Evolutionary conservation across 2,329 filamentous ascomycete genomes (phyloP), one percentile per base, ranked within the genome.

Genomic region (Ascochyta lentis): DNA sequence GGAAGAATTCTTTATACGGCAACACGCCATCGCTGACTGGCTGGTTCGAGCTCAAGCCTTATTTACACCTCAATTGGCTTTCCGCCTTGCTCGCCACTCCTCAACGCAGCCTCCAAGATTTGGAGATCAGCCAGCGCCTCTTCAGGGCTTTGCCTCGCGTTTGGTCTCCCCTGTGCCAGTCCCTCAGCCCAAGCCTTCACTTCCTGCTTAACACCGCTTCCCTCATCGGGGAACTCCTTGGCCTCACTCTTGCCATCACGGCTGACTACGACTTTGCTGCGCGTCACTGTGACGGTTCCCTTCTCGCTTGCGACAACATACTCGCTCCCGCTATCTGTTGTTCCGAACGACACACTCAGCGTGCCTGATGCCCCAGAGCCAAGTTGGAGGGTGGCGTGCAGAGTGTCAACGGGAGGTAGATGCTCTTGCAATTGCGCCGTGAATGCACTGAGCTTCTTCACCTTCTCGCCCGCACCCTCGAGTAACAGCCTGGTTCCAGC

Each of bases 381-480:
- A 2, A 85, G 81, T 66, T 79, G 80, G 34, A 87, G 60, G 2
- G 84, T 79, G 9, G 85, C 85, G 64, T 86, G 83, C 46, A 91
- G 77, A 1, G 87, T 89, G 68, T 92, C 89, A 1, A 89, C 80
- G 0, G 89, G 88, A 4, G 84, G 80, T 8, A 92, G 77, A 63
- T 87, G 80, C 49, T 79, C 69, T 58, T 84, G 80, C 42, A 84
- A 74, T 61, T 84, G 81, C 4, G 76, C 67, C 1, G 86, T 85
- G 56, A 84, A 84, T 0, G 86, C 86, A 16, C 79, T 78, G 3
- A 89, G 73, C 31, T 74, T 77, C 12, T 76, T 76, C 8, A 80
- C 75, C 42, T 82, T 77, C 4, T 78, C 77, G 0, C 74, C 63
- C 1, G 58, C 68, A 58, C 16, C 80, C 78, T 56, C 49, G 2